Evolutionary conservation across 805 yeast species (phyloP).

Genomic region (Yarrowia yakushimensis): DNA sequence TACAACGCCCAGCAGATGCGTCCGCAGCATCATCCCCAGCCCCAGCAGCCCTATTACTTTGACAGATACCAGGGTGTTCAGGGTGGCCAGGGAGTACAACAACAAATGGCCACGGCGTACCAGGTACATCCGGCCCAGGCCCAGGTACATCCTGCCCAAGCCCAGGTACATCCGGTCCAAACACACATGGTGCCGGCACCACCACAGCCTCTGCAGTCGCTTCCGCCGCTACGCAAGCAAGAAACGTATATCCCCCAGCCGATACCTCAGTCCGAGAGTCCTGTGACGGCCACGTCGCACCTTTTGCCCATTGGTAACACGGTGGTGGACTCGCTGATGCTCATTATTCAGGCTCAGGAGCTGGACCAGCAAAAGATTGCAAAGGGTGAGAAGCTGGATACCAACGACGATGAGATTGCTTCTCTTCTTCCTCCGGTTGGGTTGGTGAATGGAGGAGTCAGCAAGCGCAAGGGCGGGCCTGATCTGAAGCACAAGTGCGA

Average conservation of each 20-base stretch:
- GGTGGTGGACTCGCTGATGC: slow-evolving; percentile 85
- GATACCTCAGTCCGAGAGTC: neutral
- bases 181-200: neutral
- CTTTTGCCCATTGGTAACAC: slow-evolving; percentile 62
- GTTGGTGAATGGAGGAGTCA: slow-evolving; percentile 76
- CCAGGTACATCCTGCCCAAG: neutral
- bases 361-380: slow-evolving; percentile 58
- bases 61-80: neutral
- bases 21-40: neutral
- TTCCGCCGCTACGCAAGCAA: neutral
- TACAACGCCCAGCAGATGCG: neutral
- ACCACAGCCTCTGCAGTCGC: neutral
- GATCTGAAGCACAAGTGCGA: slow-evolving; percentile 35
- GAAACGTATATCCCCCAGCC: neutral
- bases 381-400: slow-evolving; percentile 52
- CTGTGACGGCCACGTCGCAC: neutral
- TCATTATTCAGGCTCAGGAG: slow-evolving; percentile 83
- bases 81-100: too few species aligned
- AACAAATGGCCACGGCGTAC: neutral
- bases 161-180: neutral
- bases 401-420: slow-evolving; percentile 37
- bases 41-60: neutral
- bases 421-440: slow-evolving; percentile 56
- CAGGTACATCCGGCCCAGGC: too few species aligned
- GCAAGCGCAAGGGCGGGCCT: slow-evolving; percentile 48